A percentile compares a stretch with the other conserved stretches of the same genome.
phyloP scores from a whole-genome alignment of 1,284 basidiomycete genomes.

The Cutaneotrichosporon sp. region DNA sequence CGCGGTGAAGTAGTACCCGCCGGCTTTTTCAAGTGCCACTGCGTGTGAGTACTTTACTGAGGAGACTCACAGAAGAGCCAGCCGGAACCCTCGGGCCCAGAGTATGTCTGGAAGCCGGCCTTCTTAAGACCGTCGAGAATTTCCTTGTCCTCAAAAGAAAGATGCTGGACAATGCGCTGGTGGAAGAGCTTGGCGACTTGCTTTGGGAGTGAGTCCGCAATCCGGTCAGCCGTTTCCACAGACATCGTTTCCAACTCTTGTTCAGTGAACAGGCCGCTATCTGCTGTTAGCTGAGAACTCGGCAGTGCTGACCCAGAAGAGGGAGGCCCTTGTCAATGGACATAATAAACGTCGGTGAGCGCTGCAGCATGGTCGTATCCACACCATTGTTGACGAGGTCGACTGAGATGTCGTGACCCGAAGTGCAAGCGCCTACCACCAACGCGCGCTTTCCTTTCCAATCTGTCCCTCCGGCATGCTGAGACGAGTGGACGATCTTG shows the following conservation, averaged over 20 bases:
- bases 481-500: slow-evolving; percentile 56
- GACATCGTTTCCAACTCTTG: slow-evolving; percentile 3
- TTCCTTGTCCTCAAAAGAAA: slow-evolving; percentile 58
- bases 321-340: slow-evolving; percentile 52
- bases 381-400: slow-evolving; percentile 54
- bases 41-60: neutral
- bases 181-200: slow-evolving; percentile 51
- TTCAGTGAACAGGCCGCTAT: slow-evolving; percentile 9
- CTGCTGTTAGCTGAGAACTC: slow-evolving; percentile 17
- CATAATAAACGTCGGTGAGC: slow-evolving; percentile 61
- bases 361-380: slow-evolving; percentile 61
- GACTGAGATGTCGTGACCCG: slow-evolving; percentile 52
- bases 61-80: slow-evolving; percentile 9
- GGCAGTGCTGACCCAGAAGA: slow-evolving; percentile 33
- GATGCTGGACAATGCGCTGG: slow-evolving; percentile 51
- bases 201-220: slow-evolving; percentile 53
- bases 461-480: slow-evolving; percentile 54
- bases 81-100: slow-evolving; percentile 54
- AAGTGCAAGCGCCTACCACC: slow-evolving; percentile 60
- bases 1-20: slow-evolving; percentile 53
- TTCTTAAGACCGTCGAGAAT: slow-evolving; percentile 56
- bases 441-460: slow-evolving; percentile 59
- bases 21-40: slow-evolving; percentile 47
- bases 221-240: slow-evolving; percentile 53
- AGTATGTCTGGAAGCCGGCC: slow-evolving; percentile 59